A percentile compares a stretch with the other conserved stretches of the same genome.
These are phyloP conservation scores for Tardiomyces blankii DNA, from an alignment of 1,139 yeast species.

Conservation along the genomic window DNA sequence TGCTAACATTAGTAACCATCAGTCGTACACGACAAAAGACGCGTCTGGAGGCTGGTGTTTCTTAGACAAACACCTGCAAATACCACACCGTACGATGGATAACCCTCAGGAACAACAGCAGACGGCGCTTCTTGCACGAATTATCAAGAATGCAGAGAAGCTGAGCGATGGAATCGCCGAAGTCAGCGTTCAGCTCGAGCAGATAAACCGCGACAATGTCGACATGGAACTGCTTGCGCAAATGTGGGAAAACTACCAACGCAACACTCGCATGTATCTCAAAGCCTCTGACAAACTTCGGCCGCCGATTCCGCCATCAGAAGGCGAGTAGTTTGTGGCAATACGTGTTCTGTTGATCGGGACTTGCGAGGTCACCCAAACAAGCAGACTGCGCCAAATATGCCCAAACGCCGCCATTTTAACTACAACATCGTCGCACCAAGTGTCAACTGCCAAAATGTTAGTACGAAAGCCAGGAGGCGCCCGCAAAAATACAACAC, in stretches of 20 bases:
- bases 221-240: slow-evolving; percentile 65
- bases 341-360: no score
- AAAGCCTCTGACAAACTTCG: slow-evolving; percentile 58
- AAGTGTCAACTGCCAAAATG: no score
- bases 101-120: slow-evolving; percentile 80
- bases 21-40: no score
- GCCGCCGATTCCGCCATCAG: slow-evolving; percentile 33
- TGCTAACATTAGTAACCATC: no score
- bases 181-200: slow-evolving; percentile 41
- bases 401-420: no score
- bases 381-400: no score
- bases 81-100: slow-evolving; percentile 59
- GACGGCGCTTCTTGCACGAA: slow-evolving; percentile 60
- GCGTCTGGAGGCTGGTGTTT: no score
- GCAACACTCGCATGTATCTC: slow-evolving; percentile 60
- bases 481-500: no score
- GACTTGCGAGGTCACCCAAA: no score
- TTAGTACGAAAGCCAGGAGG: no score
- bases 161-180: slow-evolving; percentile 60
- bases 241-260: slow-evolving; percentile 72
- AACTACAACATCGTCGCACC: no score
- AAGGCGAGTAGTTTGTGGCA: not conserved
- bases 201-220: slow-evolving; percentile 55
- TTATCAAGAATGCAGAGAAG: slow-evolving; percentile 54
- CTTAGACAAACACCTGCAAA: no score